A percentile compares a stretch with the other conserved stretches of the same genome.
Evolutionary conservation across 805 yeast genomes (phyloP).

Genomic region (Pichia gijzeniarum): DNA sequence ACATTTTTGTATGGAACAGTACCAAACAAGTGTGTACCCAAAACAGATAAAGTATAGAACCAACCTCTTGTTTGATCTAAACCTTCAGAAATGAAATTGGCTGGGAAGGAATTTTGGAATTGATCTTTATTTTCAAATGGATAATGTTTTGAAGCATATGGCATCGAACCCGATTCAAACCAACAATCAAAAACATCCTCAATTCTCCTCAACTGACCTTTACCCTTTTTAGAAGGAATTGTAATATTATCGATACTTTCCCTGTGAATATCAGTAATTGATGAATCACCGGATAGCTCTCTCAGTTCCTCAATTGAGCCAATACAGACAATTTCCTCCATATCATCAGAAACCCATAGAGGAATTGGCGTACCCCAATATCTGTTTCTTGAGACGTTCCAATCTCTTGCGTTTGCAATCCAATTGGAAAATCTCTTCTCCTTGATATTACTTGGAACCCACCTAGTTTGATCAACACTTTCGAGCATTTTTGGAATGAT

Average conservation of each 20-base stretch:
- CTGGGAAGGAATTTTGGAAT: conserved; percentile 80
- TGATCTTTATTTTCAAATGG: conserved; percentile 77
- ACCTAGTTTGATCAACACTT: conserved; percentile 77
- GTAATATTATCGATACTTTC: conserved; percentile 87
- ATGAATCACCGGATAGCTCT: conserved; percentile 72
- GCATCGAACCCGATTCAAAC: conserved; percentile 99
- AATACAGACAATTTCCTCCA: conserved; percentile 85
- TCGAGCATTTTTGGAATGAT: conserved; percentile 84
- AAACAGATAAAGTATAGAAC: conserved; percentile 94
- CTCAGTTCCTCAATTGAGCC: conserved; percentile 86
- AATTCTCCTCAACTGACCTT: conserved; percentile 79
- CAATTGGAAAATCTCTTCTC: conserved; percentile 96
- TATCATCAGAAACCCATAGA: conserved; percentile 93
- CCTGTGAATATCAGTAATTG: conserved; percentile 89
- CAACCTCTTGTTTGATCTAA: conserved; percentile 99
- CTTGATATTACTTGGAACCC: conserved; percentile 91
- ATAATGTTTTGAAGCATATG: conserved; percentile 93
- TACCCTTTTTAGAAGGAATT: conserved; percentile 87
- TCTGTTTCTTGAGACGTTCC: conserved; percentile 97
- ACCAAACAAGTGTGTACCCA: conserved; percentile 91
- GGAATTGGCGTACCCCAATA: conserved; percentile 99
- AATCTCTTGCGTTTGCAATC: conserved; percentile 98
- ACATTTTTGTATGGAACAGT: conserved; percentile 93
- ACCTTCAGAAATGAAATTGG: conserved; percentile 97
- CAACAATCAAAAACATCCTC: conserved; percentile 99